Evolutionary conservation across 441 rosid genomes (phyloP).

Genomic region (Gossypium aridum): DNA sequence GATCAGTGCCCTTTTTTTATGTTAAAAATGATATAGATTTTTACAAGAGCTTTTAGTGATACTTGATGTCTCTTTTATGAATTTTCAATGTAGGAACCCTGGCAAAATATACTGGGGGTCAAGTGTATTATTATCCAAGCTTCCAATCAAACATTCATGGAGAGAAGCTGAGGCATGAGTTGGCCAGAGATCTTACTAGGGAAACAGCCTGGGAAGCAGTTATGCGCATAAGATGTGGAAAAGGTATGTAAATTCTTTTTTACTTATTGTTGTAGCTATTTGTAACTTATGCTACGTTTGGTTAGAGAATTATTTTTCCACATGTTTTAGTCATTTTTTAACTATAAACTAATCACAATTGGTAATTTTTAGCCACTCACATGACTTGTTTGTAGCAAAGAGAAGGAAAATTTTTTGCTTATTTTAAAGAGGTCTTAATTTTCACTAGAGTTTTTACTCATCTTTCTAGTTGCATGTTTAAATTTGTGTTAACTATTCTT

Average conservation of each 20-base stretch:
- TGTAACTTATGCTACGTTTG: background rate
- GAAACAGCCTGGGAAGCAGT: conserved; percentile 99
- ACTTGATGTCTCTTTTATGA: conserved; percentile 4
- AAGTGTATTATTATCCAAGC: conserved; percentile 87
- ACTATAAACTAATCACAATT: too few species aligned
- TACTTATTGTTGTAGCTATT: background rate
- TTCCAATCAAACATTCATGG: conserved; percentile 74
- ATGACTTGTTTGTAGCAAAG: too few species aligned
- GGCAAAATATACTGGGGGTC: conserved; percentile 98
- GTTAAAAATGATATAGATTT: background rate
- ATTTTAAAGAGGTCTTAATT: too few species aligned
- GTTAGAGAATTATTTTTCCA: too few species aligned
- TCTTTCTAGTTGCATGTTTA: too few species aligned
- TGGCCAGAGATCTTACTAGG: conserved; percentile 93
- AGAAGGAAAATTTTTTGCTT: too few species aligned
- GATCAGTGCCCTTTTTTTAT: background rate
- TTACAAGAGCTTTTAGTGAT: background rate
- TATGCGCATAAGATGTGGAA: conserved; percentile 99
- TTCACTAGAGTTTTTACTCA: too few species aligned
- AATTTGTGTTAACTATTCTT: too few species aligned
- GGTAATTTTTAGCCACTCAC: too few species aligned
- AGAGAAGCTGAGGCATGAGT: conserved; percentile 81
- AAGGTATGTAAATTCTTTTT: conserved; percentile 45
- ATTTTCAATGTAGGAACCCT: conserved; percentile 53
- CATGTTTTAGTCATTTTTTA: too few species aligned